Percentiles rank a stretch among this genome's conserved stretches.
Evolutionary conservation across 768 basidiomycete species (phyloP).

Genomic region (Suillus subalutaceus): DNA sequence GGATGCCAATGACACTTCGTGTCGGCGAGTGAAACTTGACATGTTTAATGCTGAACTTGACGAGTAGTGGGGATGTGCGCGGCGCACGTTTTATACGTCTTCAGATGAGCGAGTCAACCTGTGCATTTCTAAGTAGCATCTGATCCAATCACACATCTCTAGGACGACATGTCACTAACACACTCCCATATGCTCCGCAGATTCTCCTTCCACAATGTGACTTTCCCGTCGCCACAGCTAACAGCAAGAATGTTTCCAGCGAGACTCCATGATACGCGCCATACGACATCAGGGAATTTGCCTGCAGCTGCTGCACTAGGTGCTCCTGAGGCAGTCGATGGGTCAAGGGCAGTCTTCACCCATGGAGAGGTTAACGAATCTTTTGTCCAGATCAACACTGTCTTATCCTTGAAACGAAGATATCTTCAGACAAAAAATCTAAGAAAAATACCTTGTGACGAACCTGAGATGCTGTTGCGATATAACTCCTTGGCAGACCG

Average conservation of each 20-base stretch:
- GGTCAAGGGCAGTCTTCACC: conserved; percentile 81
- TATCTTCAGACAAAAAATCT: background rate
- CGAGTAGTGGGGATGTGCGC: conserved; percentile 23
- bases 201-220: conserved; percentile 98
- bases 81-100: conserved; percentile 42
- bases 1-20: conserved; percentile 57
- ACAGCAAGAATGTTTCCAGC: conserved; percentile 96
- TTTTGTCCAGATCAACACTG: conserved; percentile 91
- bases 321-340: conserved; percentile 51
- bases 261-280: conserved; percentile 98
- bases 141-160: conserved; percentile 20
- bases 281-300: conserved; percentile 96
- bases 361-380: conserved; percentile 74
- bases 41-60: conserved; percentile 9
- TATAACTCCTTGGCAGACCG: conserved; percentile 90
- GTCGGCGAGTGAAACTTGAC: conserved; percentile 57
- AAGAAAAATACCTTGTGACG: conserved; percentile 15
- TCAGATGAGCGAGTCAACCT: conserved; percentile 16
- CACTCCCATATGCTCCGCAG: conserved; percentile 95
- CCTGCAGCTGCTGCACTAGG: conserved; percentile 53
- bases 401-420: conserved; percentile 59
- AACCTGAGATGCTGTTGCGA: conserved; percentile 93
- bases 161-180: conserved; percentile 93
- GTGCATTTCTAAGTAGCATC: conserved; percentile 2
- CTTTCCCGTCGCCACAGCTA: conserved; percentile 97